Evolutionary conservation across 2,329 filamentous ascomycete genomes (phyloP).

Genomic region (Gliomastix tumulicola): DNA sequence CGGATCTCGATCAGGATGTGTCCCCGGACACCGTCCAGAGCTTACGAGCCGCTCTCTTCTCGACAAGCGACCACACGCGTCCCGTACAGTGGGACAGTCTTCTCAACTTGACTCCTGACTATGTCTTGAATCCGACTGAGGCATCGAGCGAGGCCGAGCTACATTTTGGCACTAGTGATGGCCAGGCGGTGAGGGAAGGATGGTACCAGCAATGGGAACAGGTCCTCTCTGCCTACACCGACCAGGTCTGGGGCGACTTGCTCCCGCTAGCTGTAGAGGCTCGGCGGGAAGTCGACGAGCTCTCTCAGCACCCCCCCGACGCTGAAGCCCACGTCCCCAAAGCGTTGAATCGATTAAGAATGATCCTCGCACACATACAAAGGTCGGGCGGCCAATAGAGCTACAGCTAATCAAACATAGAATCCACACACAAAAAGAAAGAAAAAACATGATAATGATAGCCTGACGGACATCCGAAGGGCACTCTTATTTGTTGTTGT

Average conservation of each 20-base stretch:
- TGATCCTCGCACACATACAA: constrained; percentile 28
- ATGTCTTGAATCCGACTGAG: constrained; percentile 17
- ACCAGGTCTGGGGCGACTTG: constrained; percentile 64
- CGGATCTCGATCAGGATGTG: constrained; percentile 13
- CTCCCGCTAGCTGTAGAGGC: constrained; percentile 49
- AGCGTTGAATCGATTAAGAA: constrained; percentile 25
- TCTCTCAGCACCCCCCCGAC: too few species aligned
- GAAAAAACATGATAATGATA: too few species aligned
- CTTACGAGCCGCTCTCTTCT: constrained; percentile 31
- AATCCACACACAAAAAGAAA: too few species aligned
- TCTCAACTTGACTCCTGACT: constrained; percentile 44
- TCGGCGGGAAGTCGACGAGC: constrained; percentile 42
- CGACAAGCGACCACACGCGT: constrained; percentile 5
- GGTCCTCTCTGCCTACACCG: constrained; percentile 49
- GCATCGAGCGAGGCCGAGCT: constrained; percentile 10
- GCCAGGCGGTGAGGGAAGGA: constrained; percentile 26
- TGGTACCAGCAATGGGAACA: constrained; percentile 51
- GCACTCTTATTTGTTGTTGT: too few species aligned
- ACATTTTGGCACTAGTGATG: constrained; percentile 31
- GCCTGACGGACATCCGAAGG: too few species aligned
- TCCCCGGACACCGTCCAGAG: constrained; percentile 18
- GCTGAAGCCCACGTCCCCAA: too few species aligned
- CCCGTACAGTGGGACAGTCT: constrained; percentile 31
- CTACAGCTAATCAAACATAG: too few species aligned
- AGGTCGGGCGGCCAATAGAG: too few species aligned